Evolutionary conservation across 2,329 filamentous ascomycete genomes (phyloP), one percentile per base, ranked within the genome.

Genomic region (Colletotrichum truncatum): DNA sequence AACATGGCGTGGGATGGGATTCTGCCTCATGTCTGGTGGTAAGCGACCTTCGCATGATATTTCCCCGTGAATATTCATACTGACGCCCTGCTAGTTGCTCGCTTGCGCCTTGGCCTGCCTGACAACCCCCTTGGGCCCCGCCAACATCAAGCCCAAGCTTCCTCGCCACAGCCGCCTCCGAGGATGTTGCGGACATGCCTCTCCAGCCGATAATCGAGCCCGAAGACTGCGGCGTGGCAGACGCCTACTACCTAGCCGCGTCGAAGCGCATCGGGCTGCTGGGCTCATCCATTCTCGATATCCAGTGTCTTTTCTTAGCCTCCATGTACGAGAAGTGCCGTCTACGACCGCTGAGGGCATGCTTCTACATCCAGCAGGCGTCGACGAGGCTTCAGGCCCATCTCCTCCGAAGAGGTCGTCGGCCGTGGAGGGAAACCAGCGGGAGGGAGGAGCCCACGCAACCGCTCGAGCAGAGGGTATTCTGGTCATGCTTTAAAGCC

Each of bases 251-350:
- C 28, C 39, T 67, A 8, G 72, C 68, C 12, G 70, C 71, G 3
- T 64, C 69, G 12, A 71, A 66, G 28, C 66, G 72, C 3, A 53
- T 73, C 25, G 72, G 72, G 0, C 25, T 67, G 10, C 57, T 73
- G 1, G 70, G 72, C 0, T 56, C 63, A n/a, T 63, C 59, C 6
- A 56, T 73, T 3, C 28, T 64, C 23, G 72, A 73, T 39, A 73
- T 73, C 2, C 72, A 73, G 30, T 73, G 71, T 30, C 64, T 73
- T 4, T 72, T 69, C 12, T 64, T 70, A 0, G 70, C 72, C 12
- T 60, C 58, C 9, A 64, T 73, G 16, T 71, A 66, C 25, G 70
- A 72, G 39, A 72, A 70, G 36, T 69, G 64, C 32, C 60, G 61
- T 8, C 41, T 72, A 3, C 64, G 70, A 6, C 70, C 69, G 4